phyloP scores from a whole-genome alignment of 2,329 filamentous ascomycete species.

The Penicillium palitans region DNA sequence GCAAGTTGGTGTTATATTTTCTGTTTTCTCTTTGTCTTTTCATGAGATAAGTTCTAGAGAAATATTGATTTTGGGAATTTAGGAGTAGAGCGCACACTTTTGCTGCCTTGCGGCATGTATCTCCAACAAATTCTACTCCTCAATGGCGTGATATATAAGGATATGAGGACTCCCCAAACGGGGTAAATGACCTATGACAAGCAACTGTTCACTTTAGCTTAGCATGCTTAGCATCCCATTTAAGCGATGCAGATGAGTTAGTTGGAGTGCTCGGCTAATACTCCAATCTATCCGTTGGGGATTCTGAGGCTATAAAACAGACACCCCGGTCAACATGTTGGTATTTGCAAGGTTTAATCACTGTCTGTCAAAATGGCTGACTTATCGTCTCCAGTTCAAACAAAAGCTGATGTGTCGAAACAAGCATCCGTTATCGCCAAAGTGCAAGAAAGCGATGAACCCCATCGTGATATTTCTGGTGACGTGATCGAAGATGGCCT shows the following conservation, averaged over 20 bases:
- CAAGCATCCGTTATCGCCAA: neutral
- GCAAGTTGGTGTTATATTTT: too few species aligned
- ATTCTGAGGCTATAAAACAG: neutral
- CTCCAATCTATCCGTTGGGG: neutral
- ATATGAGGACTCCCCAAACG: neutral
- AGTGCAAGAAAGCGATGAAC: neutral
- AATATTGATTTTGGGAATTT: too few species aligned
- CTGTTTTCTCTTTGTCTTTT: too few species aligned
- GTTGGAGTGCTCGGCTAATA: neutral
- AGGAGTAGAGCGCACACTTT: neutral
- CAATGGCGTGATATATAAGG: neutral
- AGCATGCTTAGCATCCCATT: neutral
- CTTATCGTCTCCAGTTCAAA: neutral
- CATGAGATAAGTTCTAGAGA: too few species aligned
- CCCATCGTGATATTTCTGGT: neutral
- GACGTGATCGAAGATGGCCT: too few species aligned
- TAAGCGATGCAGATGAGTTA: neutral
- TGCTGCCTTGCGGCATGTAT: neutral
- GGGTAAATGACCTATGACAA: neutral
- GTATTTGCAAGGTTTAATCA: neutral
- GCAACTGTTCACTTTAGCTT: neutral
- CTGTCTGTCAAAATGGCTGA: neutral
- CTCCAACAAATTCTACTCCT: neutral
- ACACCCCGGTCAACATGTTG: neutral
- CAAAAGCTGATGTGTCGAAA: neutral